A percentile compares a stretch with the other conserved stretches of the same genome.
Conservation (phyloP, 345 rosid genomes). For the Reutealis trisperma region DNA sequence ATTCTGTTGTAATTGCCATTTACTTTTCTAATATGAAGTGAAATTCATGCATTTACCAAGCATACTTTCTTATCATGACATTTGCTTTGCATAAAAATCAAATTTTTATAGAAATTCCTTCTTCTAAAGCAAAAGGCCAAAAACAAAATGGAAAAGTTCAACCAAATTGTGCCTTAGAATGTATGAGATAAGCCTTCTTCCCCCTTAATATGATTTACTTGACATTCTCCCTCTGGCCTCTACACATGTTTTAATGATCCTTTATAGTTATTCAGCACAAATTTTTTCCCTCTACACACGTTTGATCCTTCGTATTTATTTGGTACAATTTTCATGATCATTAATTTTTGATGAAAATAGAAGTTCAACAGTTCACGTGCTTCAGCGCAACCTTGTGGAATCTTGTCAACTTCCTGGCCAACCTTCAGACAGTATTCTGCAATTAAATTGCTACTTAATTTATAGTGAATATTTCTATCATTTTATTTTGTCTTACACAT, state of each 20-base stretch:
- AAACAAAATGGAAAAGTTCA: too few species aligned
- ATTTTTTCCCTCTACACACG: neutral
- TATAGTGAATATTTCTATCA: neutral
- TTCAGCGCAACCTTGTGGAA: neutral
- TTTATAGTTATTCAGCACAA: neutral
- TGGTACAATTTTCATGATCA: neutral
- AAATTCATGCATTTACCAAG: neutral
- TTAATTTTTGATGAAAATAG: neutral
- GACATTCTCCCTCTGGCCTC: neutral
- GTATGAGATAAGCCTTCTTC: neutral
- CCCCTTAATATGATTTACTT: too few species aligned
- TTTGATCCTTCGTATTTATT: neutral
- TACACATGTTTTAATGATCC: neutral
- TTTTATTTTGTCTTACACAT: neutral
- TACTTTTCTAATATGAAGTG: neutral
- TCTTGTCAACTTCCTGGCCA: neutral
- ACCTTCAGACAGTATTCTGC: neutral
- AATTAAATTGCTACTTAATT: neutral
- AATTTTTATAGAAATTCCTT: neutral
- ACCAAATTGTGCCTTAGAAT: neutral
- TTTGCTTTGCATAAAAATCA: too few species aligned
- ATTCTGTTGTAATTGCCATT: neutral
- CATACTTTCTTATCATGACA: neutral
- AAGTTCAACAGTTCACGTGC: neutral
- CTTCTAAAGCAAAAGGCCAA: too few species aligned